Evolutionary conservation across 495 filamentous ascomycete genomes (phyloP), one percentile per base, ranked within the genome.

Genomic region (Neurospora discreta): DNA sequence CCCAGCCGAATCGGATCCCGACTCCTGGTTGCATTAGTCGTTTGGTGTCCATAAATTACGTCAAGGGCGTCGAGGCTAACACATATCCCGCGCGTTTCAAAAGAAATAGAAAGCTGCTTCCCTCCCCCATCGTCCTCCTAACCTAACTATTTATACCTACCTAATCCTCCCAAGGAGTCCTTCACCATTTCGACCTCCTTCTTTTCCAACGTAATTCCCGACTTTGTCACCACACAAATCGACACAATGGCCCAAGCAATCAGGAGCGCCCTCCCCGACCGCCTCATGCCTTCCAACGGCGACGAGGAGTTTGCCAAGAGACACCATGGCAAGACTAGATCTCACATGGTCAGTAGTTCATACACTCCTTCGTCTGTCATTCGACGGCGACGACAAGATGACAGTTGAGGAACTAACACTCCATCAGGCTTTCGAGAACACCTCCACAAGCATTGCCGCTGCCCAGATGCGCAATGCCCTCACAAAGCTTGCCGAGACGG

Each of bases 401-500:
- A 73, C 70, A 65, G 60, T 65, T 70, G 68, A 41, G 73, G 77
- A 73, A 79, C 73, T 69, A 13, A 9, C 13, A 33, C n/a, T 30
- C 7, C 20, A 44, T 39, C 4, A 99, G 95, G 95, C 95, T 65
- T 99, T 99, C 81, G 95, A 99, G 82, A 98, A 98, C 88, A 95
- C 96, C 69, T 98, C 95, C 60, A 99, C 95, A 74, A 96, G 92
- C 74, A 95, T 99, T 70, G 96, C 95, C 69, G 95, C 95, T 26
- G 94, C 93, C 68, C 95, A 99, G 86, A 99, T 99, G 95, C 92
- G 95, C 79, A 99, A 99, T 87, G 89, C 92, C 70, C 86, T 99
- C 78, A 98, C 97, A 78, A 89, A 90, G 78, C 91, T 99, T 73
- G 86, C 92, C 71, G 95, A 99, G 81, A 92, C 90, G 15, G 93